phyloP scores from a whole-genome alignment of 2,329 filamentous ascomycete genomes.

The Hypomyces rosellus region DNA sequence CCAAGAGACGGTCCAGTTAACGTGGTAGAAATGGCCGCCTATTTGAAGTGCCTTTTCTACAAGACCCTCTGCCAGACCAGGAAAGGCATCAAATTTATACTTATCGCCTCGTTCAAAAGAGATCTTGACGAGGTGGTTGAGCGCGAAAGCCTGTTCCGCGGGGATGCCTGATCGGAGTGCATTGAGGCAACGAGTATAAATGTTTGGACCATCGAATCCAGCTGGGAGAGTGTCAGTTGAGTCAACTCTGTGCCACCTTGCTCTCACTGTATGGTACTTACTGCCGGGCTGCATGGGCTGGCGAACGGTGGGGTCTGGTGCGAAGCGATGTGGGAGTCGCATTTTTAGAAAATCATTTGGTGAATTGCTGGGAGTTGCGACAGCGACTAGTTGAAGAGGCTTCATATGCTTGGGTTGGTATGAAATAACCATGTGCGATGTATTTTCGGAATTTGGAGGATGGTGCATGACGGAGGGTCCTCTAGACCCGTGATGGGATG shows the following conservation, averaged over 20 bases:
- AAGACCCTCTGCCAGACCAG: slow-evolving; percentile 78
- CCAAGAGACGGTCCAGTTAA: slow-evolving; percentile 76
- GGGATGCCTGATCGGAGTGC: slow-evolving; percentile 73
- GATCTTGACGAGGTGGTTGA: slow-evolving; percentile 92
- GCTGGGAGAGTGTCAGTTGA: slow-evolving; percentile 22
- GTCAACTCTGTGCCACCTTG: too few species aligned
- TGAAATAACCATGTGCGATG: slow-evolving; percentile 55
- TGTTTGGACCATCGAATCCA: slow-evolving; percentile 73
- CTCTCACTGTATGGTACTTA: slow-evolving; percentile 32
- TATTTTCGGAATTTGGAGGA: slow-evolving; percentile 49
- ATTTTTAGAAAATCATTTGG: slow-evolving; percentile 53
- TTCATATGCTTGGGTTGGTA: slow-evolving; percentile 62
- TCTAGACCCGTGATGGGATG: slow-evolving; percentile 27
- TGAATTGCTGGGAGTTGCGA: slow-evolving; percentile 69
- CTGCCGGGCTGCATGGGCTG: slow-evolving; percentile 55
- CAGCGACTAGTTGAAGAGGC: slow-evolving; percentile 63
- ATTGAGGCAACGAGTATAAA: slow-evolving; percentile 82
- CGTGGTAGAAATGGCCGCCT: slow-evolving; percentile 70
- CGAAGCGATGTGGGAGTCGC: slow-evolving; percentile 37
- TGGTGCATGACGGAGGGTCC: slow-evolving; percentile 44
- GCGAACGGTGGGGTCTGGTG: slow-evolving; percentile 26
- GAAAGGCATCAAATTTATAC: slow-evolving; percentile 90
- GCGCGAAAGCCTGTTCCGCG: slow-evolving; percentile 82
- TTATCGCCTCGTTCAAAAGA: slow-evolving; percentile 93
- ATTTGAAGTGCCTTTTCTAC: slow-evolving; percentile 79